A percentile compares a stretch with the other conserved stretches of the same genome.
Conservation (phyloP, 768 basidiomycete species). For the Paxillus rubicundulus region DNA sequence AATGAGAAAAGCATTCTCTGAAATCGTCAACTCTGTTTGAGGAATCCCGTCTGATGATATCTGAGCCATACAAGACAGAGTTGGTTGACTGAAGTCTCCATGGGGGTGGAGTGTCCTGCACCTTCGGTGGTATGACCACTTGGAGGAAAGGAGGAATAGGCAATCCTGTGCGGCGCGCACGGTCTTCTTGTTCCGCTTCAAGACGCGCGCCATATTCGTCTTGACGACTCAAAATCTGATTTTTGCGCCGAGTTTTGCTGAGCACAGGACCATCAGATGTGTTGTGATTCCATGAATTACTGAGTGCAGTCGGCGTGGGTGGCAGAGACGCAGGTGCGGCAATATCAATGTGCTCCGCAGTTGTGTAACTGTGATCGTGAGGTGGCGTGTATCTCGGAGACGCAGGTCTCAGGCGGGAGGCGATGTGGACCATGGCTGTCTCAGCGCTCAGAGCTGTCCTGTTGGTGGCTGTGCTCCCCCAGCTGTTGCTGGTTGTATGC, state of each 20-base stretch:
- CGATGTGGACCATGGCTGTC: neutral
- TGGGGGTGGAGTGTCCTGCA: slow-evolving; percentile 1
- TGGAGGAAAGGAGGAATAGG: slow-evolving; percentile 3
- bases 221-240: slow-evolving; percentile 24
- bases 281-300: neutral
- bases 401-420: neutral
- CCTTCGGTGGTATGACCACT: slow-evolving; percentile 7
- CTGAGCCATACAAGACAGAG: slow-evolving; percentile 26
- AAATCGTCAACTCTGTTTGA: neutral
- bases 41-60: slow-evolving; percentile 22
- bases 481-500: neutral
- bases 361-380: neutral
- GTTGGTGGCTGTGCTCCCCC: neutral
- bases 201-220: slow-evolving; percentile 15
- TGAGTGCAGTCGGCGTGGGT: neutral
- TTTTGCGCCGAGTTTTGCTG: neutral
- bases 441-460: neutral
- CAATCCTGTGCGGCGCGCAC: neutral
- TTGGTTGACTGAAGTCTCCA: neutral
- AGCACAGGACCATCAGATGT: neutral
- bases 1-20: neutral
- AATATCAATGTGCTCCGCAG: neutral
- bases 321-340: neutral
- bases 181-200: slow-evolving; percentile 10
- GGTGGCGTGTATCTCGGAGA: neutral